phyloP scores from a whole-genome alignment of 345 rosid species.

The Nephelium lappaceum region DNA sequence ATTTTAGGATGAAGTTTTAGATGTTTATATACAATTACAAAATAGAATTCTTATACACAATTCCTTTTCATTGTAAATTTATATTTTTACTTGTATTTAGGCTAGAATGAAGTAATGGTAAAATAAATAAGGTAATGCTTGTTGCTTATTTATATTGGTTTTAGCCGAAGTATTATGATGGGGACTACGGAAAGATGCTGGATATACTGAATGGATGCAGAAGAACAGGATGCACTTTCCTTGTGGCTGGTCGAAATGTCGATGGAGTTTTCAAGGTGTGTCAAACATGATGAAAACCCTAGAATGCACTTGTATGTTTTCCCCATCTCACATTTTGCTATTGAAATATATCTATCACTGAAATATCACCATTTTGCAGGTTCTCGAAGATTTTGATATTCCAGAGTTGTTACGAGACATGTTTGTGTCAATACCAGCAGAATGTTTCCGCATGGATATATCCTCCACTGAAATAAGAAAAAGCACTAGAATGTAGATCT shows the following conservation, averaged over 20 bases:
- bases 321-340: not conserved
- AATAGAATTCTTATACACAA: no score
- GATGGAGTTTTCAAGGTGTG: constrained; percentile 82
- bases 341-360: not conserved
- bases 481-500: constrained; percentile 25
- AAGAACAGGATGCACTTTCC: constrained; percentile 75
- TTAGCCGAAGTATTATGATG: constrained; percentile 87
- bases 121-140: constrained; percentile 1
- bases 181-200: constrained; percentile 64
- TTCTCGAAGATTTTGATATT: constrained; percentile 76
- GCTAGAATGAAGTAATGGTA: not conserved
- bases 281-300: constrained; percentile 2
- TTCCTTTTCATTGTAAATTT: not conserved
- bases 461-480: constrained; percentile 79
- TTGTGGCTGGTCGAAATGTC: constrained; percentile 82
- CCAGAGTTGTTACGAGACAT: constrained; percentile 67
- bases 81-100: not conserved
- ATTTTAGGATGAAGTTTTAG: not conserved
- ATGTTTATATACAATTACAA: not conserved
- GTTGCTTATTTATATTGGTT: constrained; percentile 22
- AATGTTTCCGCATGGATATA: constrained; percentile 71
- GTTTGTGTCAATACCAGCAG: constrained; percentile 70
- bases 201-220: constrained; percentile 71
- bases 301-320: not conserved
- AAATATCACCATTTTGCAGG: constrained; percentile 44